Base-by-base conservation (phyloP, 2,329 filamentous ascomycete genomes). In the Fusarium pininemorale region DNA sequence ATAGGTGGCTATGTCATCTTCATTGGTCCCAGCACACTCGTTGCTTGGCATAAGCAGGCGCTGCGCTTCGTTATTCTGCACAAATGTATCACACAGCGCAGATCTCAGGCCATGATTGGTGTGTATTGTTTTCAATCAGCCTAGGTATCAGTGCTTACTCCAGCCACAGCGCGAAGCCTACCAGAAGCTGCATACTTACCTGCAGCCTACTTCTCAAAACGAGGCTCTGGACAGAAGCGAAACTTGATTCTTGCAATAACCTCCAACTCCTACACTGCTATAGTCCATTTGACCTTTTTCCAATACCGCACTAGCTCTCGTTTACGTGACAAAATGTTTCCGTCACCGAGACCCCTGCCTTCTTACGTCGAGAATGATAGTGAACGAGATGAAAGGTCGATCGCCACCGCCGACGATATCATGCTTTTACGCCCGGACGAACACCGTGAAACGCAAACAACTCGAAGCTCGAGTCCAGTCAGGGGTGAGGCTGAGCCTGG, bases 201-300 rank as follows among this genome's bases (percentile, higher is more conserved):
- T 8, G 1, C 28, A 48, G 45, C 20, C 47, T 6, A 7, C 28
- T 50, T 50, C 20, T 50, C 47, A 13, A 28, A 30, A n/a, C 3
- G 4, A n/a, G 28, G 47, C 47, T 32, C 14, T 50, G 47, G 4
- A 32, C 0, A 12, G 10, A 30, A n/a, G 5, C 3, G 4, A 18
- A 18, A 18, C 15, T 16, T 18, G 4, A 2, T 3, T 32, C 10
- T 32, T 13, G 7, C 11, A 50, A 50, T 32, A n/a, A 32, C 2
- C 0, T 16, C 20, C 28, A 30, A 50, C 3, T 3, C 47, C 1
- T n/a, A 0, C 2, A 2, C 28, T 16, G 7, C 22, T 16, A 0
- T 0, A 32, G 14, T 1, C 14, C 14, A 16, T 48, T 32, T 4
- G 7, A 18, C 4, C 14, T n/a, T 6, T 10, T 6, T n/a, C 22